Evolutionary conservation across 768 basidiomycete species (phyloP).

Genomic region (Tremella mesenterica): DNA sequence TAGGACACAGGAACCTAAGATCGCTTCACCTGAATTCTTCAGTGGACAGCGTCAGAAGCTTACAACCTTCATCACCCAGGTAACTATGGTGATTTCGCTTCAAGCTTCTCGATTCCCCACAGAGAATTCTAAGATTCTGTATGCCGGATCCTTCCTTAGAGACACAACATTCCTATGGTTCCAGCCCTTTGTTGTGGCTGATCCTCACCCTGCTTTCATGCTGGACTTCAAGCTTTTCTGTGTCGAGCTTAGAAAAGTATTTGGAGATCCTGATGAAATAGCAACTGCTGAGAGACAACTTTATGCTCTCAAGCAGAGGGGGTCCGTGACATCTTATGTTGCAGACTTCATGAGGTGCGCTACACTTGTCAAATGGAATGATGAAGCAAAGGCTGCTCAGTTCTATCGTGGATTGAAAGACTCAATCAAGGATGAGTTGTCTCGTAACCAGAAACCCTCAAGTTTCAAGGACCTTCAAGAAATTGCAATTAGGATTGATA

Average conservation of each 20-base stretch:
- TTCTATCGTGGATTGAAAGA: conserved; percentile 20
- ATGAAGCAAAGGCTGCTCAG: conserved; percentile 14
- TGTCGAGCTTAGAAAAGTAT: conserved; percentile 2
- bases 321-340: conserved; percentile 8
- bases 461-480: conserved; percentile 7
- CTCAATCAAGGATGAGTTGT: conserved; percentile 14
- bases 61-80: conserved; percentile 11
- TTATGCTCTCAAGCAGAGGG: conserved; percentile 6
- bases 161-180: conserved; percentile 16
- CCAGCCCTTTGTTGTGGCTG: conserved; percentile 5
- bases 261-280: conserved; percentile 13
- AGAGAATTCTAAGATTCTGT: conserved; percentile 10
- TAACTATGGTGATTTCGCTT: conserved; percentile 13
- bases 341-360: conserved; percentile 9
- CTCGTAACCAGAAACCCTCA: conserved; percentile 1
- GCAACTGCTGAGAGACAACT: conserved; percentile 11
- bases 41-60: conserved; percentile 6
- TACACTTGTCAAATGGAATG: conserved; percentile 9
- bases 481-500: conserved; percentile 9
- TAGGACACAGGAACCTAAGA: conserved; percentile 5
- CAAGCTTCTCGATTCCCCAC: conserved; percentile 11
- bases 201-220: conserved; percentile 4
- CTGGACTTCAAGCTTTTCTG: conserved; percentile 5
- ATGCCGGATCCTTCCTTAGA: conserved; percentile 10
- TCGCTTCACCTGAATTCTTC: conserved; percentile 10